Evolutionary conservation across 306 rosid genomes (phyloP).

Genomic region (Fragaria iinumae): DNA sequence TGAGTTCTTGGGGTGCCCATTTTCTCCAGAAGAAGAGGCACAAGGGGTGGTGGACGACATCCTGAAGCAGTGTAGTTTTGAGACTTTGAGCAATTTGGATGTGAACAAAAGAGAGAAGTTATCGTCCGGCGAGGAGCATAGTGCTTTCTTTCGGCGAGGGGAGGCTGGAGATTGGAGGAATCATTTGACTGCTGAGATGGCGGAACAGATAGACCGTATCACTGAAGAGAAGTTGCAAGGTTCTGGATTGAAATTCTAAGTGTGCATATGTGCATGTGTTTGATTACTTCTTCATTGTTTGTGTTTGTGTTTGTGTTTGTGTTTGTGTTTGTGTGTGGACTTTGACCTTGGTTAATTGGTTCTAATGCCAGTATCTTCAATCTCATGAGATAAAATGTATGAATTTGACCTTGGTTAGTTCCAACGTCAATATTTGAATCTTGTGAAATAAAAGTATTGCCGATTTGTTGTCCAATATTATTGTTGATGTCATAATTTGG

Average conservation of each 20-base stretch:
- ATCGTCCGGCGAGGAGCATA: background rate
- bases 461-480: no score
- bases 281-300: background rate
- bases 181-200: background rate
- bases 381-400: no score
- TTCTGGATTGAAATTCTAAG: background rate
- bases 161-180: background rate
- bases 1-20: conserved; percentile 36
- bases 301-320: no score
- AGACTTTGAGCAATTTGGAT: conserved; percentile 19
- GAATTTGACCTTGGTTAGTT: no score
- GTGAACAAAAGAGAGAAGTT: conserved; percentile 34
- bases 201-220: background rate
- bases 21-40: conserved; percentile 33
- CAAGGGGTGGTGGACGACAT: conserved; percentile 20
- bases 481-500: no score
- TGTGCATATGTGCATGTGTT: no score
- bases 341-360: no score
- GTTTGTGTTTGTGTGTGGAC: background rate
- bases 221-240: background rate
- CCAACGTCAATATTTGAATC: no score
- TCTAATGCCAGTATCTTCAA: no score
- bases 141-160: background rate
- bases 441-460: no score
- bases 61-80: conserved; percentile 28